Conservation (phyloP, 768 basidiomycete genomes). For the Flagelloscypha sp. region DNA sequence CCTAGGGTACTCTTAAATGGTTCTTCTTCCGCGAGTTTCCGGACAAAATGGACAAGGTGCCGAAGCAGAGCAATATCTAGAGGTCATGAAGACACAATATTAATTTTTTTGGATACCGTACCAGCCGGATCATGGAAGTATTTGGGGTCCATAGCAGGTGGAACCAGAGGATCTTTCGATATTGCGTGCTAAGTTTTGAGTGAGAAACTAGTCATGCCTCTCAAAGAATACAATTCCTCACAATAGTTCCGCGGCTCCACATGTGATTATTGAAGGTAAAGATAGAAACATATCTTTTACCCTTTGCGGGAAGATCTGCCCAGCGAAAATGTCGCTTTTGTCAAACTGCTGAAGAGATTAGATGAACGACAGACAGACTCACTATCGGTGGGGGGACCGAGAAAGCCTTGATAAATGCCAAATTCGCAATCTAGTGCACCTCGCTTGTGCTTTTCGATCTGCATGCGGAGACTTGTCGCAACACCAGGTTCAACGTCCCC, state of each 20-base stretch:
- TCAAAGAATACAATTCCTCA: background rate
- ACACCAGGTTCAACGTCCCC: constrained; percentile 22
- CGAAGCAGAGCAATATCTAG: no score
- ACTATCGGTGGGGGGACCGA: no score
- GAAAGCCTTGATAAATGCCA: no score
- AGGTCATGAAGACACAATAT: no score
- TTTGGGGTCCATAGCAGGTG: constrained; percentile 16
- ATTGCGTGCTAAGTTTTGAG: constrained; percentile 6
- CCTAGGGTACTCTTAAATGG: no score
- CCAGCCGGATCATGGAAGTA: constrained; percentile 19
- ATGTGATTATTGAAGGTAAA: constrained; percentile 12
- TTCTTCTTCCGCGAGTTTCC: no score
- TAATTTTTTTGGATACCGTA: no score
- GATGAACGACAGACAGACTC: no score
- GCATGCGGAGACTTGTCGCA: constrained; percentile 8
- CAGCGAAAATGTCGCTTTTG: background rate
- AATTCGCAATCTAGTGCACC: no score
- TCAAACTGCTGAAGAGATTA: no score
- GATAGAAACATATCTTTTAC: constrained; percentile 18
- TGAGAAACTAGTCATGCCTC: background rate
- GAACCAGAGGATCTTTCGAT: constrained; percentile 11
- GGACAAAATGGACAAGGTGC: no score
- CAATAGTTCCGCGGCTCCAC: constrained; percentile 15
- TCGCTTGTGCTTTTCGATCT: no score
- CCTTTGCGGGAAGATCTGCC: constrained; percentile 5